Percentiles rank a stretch among this genome's conserved stretches.
Conservation (phyloP, 2,329 filamentous ascomycete species). For the Zasmidium cellare region DNA sequence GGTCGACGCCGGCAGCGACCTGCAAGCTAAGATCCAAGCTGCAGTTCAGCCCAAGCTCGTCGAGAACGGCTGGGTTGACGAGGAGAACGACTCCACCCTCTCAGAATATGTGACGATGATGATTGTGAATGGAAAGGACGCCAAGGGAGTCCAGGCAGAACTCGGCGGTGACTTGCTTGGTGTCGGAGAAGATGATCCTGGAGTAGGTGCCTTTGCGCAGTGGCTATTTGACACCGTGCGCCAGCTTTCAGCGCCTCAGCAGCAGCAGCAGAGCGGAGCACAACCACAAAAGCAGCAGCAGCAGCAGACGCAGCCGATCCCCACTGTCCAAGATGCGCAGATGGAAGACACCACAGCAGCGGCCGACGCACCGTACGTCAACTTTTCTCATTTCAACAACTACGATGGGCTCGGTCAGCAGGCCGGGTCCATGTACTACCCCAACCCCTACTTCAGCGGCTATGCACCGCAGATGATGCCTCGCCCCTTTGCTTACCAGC, state of each 20-base stretch:
- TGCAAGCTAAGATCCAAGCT: slow-evolving; percentile 79
- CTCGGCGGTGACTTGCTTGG: slow-evolving; percentile 84
- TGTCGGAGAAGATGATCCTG: slow-evolving; percentile 78
- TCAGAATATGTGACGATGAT: slow-evolving; percentile 97
- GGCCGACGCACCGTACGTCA: slow-evolving; percentile 46
- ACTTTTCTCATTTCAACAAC: slow-evolving; percentile 9
- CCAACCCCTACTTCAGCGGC: slow-evolving; percentile 1
- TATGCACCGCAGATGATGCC: neutral
- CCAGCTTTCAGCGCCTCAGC: slow-evolving; percentile 53
- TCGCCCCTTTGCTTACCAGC: slow-evolving; percentile 2
- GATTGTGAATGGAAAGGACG: slow-evolving; percentile 92
- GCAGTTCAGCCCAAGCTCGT: slow-evolving; percentile 88
- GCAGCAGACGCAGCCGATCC: slow-evolving; percentile 21
- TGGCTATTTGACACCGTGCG: slow-evolving; percentile 94
- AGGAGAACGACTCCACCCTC: slow-evolving; percentile 77
- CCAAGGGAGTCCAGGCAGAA: slow-evolving; percentile 84
- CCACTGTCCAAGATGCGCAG: slow-evolving; percentile 61
- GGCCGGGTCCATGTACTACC: neutral
- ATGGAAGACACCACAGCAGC: slow-evolving; percentile 61
- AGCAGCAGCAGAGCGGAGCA: slow-evolving; percentile 14
- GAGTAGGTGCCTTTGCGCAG: slow-evolving; percentile 77
- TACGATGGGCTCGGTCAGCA: neutral
- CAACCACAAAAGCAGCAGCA: slow-evolving; percentile 10
- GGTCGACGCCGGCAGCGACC: slow-evolving; percentile 68
- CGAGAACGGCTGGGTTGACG: slow-evolving; percentile 88